phyloP scores from a whole-genome alignment of 2,329 filamentous ascomycete species.

The Aureobasidium sp. region DNA sequence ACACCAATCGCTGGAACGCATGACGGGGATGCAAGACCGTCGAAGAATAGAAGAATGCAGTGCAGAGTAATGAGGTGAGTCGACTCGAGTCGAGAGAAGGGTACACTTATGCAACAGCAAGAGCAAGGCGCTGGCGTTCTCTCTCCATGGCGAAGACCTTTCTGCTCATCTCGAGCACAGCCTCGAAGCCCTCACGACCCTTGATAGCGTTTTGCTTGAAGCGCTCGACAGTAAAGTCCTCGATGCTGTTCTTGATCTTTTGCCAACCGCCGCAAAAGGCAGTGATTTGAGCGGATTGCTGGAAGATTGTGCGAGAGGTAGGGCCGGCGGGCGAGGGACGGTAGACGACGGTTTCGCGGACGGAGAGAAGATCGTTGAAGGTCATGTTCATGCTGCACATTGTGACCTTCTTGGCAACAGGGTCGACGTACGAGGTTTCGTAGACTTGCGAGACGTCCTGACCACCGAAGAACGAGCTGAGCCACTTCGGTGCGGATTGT shows the following conservation, averaged over 20 bases:
- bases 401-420: conserved; percentile 73
- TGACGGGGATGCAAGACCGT: background rate
- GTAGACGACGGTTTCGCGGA: conserved; percentile 90
- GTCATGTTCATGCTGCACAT: conserved; percentile 97
- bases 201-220: conserved; percentile 89
- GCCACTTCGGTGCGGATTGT: conserved; percentile 68
- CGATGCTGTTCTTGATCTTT: conserved; percentile 91
- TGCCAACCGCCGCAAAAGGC: conserved; percentile 95
- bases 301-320: conserved; percentile 64
- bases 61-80: background rate
- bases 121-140: conserved; percentile 44
- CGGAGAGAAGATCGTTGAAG: conserved; percentile 79
- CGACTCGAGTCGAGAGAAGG: background rate
- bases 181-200: conserved; percentile 91
- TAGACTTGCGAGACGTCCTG: conserved; percentile 81
- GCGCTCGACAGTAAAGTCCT: conserved; percentile 79
- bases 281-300: conserved; percentile 86
- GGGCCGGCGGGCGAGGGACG: conserved; percentile 47
- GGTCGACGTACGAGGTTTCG: conserved; percentile 93
- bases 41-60: background rate
- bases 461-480: conserved; percentile 71
- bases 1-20: conserved; percentile 15
- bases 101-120: background rate
- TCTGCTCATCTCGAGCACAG: conserved; percentile 86
- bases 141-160: conserved; percentile 86